Evolutionary conservation across 345 rosid genomes (phyloP).

Genomic region (Gossypium herbaceum): DNA sequence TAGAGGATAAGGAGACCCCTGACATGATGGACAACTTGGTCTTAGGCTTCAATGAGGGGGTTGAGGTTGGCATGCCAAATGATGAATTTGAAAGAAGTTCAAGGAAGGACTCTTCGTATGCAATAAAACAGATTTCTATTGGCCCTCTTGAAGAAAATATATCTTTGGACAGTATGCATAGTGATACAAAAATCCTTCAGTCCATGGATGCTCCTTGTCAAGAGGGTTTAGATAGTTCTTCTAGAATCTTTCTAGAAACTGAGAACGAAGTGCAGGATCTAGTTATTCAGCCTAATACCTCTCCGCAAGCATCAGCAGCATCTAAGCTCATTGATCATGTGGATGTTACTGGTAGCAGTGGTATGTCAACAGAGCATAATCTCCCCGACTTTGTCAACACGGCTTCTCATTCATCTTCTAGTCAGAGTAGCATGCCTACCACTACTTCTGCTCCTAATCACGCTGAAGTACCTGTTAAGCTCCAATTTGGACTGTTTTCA

Average conservation of each 20-base stretch:
- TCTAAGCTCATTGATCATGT: slow-evolving; percentile 33
- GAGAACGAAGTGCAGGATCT: slow-evolving; percentile 50
- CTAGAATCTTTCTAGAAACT: slow-evolving; percentile 47
- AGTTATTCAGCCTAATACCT: slow-evolving; percentile 36
- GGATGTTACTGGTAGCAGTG: slow-evolving; percentile 38
- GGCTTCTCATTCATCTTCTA: slow-evolving; percentile 36
- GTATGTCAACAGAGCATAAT: slow-evolving; percentile 28
- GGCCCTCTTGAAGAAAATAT: slow-evolving; percentile 35
- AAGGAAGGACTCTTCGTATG: slow-evolving; percentile 39
- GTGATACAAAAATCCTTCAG: slow-evolving; percentile 38
- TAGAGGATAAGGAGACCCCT: slow-evolving; percentile 55
- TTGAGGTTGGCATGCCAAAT: slow-evolving; percentile 74
- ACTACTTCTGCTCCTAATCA: slow-evolving; percentile 42
- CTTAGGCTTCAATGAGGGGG: slow-evolving; percentile 83
- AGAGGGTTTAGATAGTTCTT: slow-evolving; percentile 34
- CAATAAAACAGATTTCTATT: slow-evolving; percentile 37
- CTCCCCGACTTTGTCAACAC: slow-evolving; percentile 32
- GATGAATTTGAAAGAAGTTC: slow-evolving; percentile 70
- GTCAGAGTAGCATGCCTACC: slow-evolving; percentile 39
- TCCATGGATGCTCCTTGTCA: slow-evolving; percentile 39
- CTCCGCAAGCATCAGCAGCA: slow-evolving; percentile 31
- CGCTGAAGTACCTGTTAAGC: slow-evolving; percentile 64
- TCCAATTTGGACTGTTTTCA: slow-evolving; percentile 94
- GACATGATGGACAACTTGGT: slow-evolving; percentile 54
- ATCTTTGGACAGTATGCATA: slow-evolving; percentile 32